Evolutionary conservation across 441 rosid species (phyloP), one percentile per base, ranked within the genome.

Genomic region (Eruca vesicaria): DNA sequence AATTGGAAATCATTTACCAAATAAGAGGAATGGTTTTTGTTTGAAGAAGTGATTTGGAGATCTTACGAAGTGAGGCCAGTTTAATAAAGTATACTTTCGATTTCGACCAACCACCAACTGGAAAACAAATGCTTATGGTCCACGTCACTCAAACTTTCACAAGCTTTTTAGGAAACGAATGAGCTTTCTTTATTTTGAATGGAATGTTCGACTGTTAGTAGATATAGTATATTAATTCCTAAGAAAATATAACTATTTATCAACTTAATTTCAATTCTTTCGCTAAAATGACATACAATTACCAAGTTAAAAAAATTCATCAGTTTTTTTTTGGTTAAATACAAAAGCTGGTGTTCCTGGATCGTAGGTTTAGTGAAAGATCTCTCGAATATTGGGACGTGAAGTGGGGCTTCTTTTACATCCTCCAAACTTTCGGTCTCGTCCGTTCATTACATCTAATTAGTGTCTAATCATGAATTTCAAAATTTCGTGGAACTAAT

Each of bases 91-190:
- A 57, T 28, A 33, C 70, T 63, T 76, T 69, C 26, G 80, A 23
- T 63, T 76, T 69, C 26, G 80, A 70, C 71, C 61, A 63, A 53
- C 53, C 66, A 56, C 60, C 60, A 64, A 38, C 57, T 14, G 71
- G 76, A 75, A 63, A 76, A 58, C 80, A 76, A 43, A 21, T 57
- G 62, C 75, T 69, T 70, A 75, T 76, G 80, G 71, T 70, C 80
- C 76, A 70, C 67, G 76, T 70, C 76, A 70, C 43, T 33, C 67
- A 23, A 23, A 23, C 26, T 23, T 23, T 8, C 26, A 35, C 10
- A 19, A 23, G 26, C 26, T 23, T 2, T 9, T 16, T 50, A 4
- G 11, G 5, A 23, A n/a, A 29, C 55, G 32, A 20, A 32, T 50
- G 53, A 3, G 20, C 50, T 31, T n/a, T 20, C 15, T 23, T 3